phyloP scores from a whole-genome alignment of 2,329 filamentous ascomycete genomes.

The Westerdykella ornata region DNA sequence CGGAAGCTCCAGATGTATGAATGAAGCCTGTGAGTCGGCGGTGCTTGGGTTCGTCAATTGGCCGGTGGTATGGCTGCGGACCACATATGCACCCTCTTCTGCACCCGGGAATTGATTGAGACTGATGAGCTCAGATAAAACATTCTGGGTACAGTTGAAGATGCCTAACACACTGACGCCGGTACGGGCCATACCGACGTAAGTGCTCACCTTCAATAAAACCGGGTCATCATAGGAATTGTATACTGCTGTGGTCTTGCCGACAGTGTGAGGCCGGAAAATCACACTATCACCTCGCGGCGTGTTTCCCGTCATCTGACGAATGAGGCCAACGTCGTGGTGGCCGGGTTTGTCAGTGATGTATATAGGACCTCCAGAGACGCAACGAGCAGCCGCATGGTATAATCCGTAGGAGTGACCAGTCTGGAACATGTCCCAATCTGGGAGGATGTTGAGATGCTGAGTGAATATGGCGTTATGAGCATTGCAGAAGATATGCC shows the following conservation, averaged over 20 bases:
- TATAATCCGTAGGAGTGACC: conserved; percentile 66
- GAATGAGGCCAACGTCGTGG: conserved; percentile 68
- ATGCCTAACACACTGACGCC: conserved; percentile 73
- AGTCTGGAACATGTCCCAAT: conserved; percentile 73
- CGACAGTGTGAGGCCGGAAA: conserved; percentile 68
- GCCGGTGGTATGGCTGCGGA: conserved; percentile 65
- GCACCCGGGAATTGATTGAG: conserved; percentile 69
- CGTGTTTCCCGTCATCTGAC: conserved; percentile 73
- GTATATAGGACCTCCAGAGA: conserved; percentile 88
- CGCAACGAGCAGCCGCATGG: conserved; percentile 82
- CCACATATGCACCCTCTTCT: conserved; percentile 55
- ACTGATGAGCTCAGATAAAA: conserved; percentile 62
- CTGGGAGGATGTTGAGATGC: conserved; percentile 78
- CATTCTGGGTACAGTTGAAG: conserved; percentile 68
- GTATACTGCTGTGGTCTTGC: conserved; percentile 67
- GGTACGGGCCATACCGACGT: conserved; percentile 60
- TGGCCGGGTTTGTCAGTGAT: conserved; percentile 85
- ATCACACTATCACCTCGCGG: conserved; percentile 68
- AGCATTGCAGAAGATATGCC: conserved; percentile 93
- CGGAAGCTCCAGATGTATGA: conserved; percentile 59
- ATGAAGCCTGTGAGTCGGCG: conserved; percentile 39
- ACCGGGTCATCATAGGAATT: conserved; percentile 65
- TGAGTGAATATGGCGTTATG: conserved; percentile 79
- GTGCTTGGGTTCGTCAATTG: conserved; percentile 51
- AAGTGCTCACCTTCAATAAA: conserved; percentile 72